phyloP scores from a whole-genome alignment of 75 land plant species.

The Cunninghamia lanceolata region DNA sequence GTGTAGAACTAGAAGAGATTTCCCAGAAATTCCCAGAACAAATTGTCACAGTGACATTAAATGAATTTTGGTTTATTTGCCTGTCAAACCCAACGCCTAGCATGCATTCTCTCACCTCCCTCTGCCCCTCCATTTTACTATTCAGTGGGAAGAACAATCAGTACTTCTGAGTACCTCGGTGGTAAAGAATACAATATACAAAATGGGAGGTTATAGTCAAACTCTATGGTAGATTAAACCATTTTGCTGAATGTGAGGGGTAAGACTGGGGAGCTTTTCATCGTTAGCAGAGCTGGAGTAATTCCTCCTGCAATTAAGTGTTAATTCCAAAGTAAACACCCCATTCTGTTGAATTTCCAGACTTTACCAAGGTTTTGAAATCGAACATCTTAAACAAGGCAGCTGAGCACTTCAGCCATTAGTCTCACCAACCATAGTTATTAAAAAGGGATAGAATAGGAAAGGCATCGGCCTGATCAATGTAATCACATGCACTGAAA shows the following conservation, averaged over 20 bases:
- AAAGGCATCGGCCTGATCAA: not conserved
- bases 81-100: not conserved
- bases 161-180: not conserved
- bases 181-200: not conserved
- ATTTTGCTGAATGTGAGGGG: not conserved
- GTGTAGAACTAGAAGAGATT: slow-evolving; percentile 18
- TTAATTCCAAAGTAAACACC: not conserved
- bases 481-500: not conserved
- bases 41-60: not conserved
- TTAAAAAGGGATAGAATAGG: not conserved
- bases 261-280: not conserved
- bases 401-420: not conserved
- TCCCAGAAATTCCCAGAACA: not conserved
- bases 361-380: not conserved
- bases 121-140: slow-evolving; percentile 6
- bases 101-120: not conserved
- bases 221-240: not conserved
- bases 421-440: not conserved
- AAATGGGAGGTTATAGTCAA: not conserved
- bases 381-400: not conserved
- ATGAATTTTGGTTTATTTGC: slow-evolving; percentile 5
- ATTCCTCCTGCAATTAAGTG: not conserved
- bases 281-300: not conserved
- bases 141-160: not conserved
- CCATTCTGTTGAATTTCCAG: not conserved